Evolutionary conservation across 139 green algal genomes (phyloP), one percentile per base, ranked within the genome.

Genomic region (Chlorella sp.): DNA sequence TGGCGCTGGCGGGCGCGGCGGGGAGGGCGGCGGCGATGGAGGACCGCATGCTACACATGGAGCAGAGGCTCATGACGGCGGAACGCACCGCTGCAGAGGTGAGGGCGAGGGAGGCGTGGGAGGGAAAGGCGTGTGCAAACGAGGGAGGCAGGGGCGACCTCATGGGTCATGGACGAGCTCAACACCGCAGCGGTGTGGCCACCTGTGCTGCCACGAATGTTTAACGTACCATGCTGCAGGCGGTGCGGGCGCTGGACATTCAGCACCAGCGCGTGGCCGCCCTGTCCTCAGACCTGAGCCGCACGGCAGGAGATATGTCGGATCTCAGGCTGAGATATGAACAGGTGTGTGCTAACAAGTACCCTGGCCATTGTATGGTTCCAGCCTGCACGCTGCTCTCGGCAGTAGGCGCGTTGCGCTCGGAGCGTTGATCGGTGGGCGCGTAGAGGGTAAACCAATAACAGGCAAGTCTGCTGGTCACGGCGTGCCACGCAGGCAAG

Each of bases 301-400:
- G 61, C 61, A 67, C 27, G 10, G 42, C 10, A 10, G 42, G 10
- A 10, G 42, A 55, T 17, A 55, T 55, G 42, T 10, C 42, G 10
- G 42, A 55, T 17, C 42, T 55, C 10, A 55, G 17, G 42, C 42
- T 55, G 42, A 10, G 42, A 10, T 55, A 55, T 55, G 42, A 55
- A 55, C 42, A 80, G 62, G 55, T 68, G 33, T 34, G 77, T 30
- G 31, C 66, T 5, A 68, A 73, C 6, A 71, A 82, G n/a, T 62
- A 78, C 29, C 60, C 68, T 20, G 71, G 75, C 63, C 77, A 82
- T 66, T 66, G 77, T 22, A 5, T 82, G 31, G 71, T n/a, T n/a
- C 42, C 27, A 55, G 42, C 33, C 36, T 78, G 0, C 35, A 31
- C n/a, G n/a, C n/a, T n/a, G n/a, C n/a, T n/a, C n/a, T n/a, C n/a